Percentiles rank a stretch among this genome's conserved stretches.
phyloP scores from a whole-genome alignment of 1,139 yeast genomes.

The Blastobotrys apis region DNA sequence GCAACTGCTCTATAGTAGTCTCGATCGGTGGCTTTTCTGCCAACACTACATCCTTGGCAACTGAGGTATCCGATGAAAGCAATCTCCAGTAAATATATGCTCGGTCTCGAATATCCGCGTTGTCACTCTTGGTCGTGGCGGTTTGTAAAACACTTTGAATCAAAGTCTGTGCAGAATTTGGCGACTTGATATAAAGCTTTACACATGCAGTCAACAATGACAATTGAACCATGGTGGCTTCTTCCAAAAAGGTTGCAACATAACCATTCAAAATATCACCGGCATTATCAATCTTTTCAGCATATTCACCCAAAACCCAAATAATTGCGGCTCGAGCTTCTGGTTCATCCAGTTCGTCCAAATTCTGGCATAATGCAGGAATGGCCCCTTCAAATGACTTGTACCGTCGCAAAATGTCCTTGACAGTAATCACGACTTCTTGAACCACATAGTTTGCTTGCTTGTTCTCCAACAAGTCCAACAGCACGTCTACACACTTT shows the following conservation, averaged over 20 bases:
- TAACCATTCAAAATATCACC: slow-evolving; percentile 45
- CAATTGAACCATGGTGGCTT: slow-evolving; percentile 71
- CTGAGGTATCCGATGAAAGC: slow-evolving; percentile 55
- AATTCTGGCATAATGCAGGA: slow-evolving; percentile 60
- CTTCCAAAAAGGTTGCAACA: slow-evolving; percentile 63
- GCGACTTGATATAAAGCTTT: slow-evolving; percentile 56
- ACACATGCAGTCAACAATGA: slow-evolving; percentile 74
- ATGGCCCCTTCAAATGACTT: slow-evolving; percentile 63
- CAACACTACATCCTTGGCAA: slow-evolving; percentile 50
- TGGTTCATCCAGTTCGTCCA: slow-evolving; percentile 54
- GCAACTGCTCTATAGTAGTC: slow-evolving; percentile 66
- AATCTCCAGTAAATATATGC: slow-evolving; percentile 95
- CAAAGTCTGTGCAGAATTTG: slow-evolving; percentile 44
- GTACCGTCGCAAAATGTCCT: slow-evolving; percentile 73
- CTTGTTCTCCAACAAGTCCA: slow-evolving; percentile 71
- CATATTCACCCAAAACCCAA: slow-evolving; percentile 89
- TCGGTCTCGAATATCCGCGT: slow-evolving; percentile 90
- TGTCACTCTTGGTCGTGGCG: slow-evolving; percentile 77
- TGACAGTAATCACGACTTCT: slow-evolving; percentile 72
- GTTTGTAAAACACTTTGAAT: slow-evolving; percentile 70
- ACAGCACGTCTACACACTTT: slow-evolving; percentile 72
- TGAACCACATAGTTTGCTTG: slow-evolving; percentile 75
- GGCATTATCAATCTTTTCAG: slow-evolving; percentile 61
- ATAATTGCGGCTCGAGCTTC: slow-evolving; percentile 73
- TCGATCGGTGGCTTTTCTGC: slow-evolving; percentile 66